A percentile compares a stretch with the other conserved stretches of the same genome.
phyloP scores from a whole-genome alignment of 1,284 basidiomycete genomes.

The Ceratobasidium sp. region DNA sequence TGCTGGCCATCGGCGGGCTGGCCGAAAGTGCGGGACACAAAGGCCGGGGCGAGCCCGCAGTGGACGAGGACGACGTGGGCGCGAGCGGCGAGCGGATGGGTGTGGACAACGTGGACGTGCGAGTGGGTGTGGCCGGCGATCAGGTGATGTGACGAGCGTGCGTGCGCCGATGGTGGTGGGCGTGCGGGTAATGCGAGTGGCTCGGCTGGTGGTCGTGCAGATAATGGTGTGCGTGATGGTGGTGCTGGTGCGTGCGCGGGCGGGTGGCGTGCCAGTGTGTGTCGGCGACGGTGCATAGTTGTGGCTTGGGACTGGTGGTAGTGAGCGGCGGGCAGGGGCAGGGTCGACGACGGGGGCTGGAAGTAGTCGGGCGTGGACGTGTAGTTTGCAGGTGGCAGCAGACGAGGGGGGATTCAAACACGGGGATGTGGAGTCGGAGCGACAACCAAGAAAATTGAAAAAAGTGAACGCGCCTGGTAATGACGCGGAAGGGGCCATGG shows the following conservation, averaged over 20 bases:
- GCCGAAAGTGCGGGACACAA: too few relatives aligned
- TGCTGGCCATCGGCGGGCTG: too few relatives aligned
- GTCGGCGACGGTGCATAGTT: constrained; percentile 27
- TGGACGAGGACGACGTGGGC: too few relatives aligned
- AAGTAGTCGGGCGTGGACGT: constrained; percentile 1
- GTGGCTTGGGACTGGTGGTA: constrained; percentile 23
- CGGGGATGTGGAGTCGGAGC: too few relatives aligned
- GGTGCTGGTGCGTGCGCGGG: constrained; percentile 23
- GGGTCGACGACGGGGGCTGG: constrained; percentile 15
- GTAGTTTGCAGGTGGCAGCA: neutral
- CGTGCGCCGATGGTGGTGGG: constrained; percentile 6
- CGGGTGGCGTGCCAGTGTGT: constrained; percentile 13
- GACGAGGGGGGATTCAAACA: too few relatives aligned
- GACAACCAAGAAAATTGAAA: too few relatives aligned
- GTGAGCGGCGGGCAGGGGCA: neutral
- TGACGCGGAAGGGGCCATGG: too few relatives aligned
- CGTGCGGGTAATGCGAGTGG: constrained; percentile 30
- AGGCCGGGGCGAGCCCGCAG: too few relatives aligned
- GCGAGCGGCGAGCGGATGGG: constrained; percentile 6
- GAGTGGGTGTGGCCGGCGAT: constrained; percentile 6
- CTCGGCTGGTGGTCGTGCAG: constrained; percentile 3
- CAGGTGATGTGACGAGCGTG: constrained; percentile 21
- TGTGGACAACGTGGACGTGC: constrained; percentile 39
- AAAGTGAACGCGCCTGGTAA: too few relatives aligned
- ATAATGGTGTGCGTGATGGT: neutral